Evolutionary conservation across 2,329 filamentous ascomycete species (phyloP), one percentile per base, ranked within the genome.

Genomic region (Aspergillus felis): DNA sequence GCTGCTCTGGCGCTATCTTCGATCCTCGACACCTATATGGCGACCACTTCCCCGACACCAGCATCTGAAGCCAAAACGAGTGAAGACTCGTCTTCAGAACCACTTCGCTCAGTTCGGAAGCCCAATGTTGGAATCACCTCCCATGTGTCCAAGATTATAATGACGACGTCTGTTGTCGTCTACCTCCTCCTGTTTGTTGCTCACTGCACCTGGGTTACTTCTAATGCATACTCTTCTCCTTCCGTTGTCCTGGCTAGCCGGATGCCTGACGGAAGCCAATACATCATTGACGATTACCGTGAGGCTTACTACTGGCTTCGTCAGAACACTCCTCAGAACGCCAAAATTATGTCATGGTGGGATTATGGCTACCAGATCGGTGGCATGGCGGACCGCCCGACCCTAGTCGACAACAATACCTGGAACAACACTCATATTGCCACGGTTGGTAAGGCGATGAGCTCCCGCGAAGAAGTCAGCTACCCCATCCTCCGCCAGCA

Each of bases 381-480:
- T 79, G 94, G 94, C 65, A 99, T 99, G 94, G 94, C 94, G 51
- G 94, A 99, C 75, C 86, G 94, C 55, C 94, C 94, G 35, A 99
- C 94, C 1, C 83, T 99, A 35, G 94, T 99, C 35, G 94, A 99
- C 81, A 99, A 99, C 82, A 99, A 99, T 80, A 99, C 94, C 2
- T 99, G 94, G 94, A 99, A 99, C 82, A 99, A 99, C 81, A 99
- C 94, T 7, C 94, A 99, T 75, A 99, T 99, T 77, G 94, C 94
- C 54, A 99, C 94, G 14, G 94, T 99, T 57, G 94, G 94, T 71
- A 99, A 99, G 81, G 94, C 94, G 46, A 97, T 99, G 94, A 94
- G 90, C 79, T 97, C 92, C 7, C 84, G 90, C 49, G 94, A 99
- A 76, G 95, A 99, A 76, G 92, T 97, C 76, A 96, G 92, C 79